Percentiles rank a stretch among this genome's conserved stretches.
Evolutionary conservation across 129 eudicot species (phyloP).

Genomic region (Glebionis coronaria): DNA sequence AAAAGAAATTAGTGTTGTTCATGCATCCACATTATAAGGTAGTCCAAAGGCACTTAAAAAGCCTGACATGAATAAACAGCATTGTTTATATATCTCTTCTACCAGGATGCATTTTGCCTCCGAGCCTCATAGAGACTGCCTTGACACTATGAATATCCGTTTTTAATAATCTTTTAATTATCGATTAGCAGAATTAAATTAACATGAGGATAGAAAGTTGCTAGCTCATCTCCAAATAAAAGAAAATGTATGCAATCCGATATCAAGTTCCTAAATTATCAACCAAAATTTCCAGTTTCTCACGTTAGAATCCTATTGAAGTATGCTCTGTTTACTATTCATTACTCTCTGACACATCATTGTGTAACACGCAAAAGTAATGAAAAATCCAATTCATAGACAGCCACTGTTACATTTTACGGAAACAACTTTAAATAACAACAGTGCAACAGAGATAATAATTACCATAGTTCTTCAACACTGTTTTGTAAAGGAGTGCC

Average conservation of each 20-base stretch:
- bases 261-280: too few species aligned
- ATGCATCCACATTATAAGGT: too few species aligned
- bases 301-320: too few species aligned
- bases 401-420: neutral
- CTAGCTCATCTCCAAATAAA: too few species aligned
- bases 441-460: conserved; percentile 2
- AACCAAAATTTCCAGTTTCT: too few species aligned
- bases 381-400: neutral
- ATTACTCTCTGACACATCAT: neutral
- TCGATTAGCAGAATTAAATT: too few species aligned
- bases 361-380: neutral
- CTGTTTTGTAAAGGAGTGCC: conserved; percentile 99
- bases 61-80: neutral
- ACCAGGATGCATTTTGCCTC: neutral
- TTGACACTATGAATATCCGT: too few species aligned
- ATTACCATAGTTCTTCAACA: conserved; percentile 98
- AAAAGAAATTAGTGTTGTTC: too few species aligned
- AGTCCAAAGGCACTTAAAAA: neutral
- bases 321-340: neutral
- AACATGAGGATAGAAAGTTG: too few species aligned
- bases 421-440: conserved; percentile 5
- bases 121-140: too few species aligned
- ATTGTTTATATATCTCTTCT: neutral
- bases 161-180: too few species aligned
- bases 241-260: too few species aligned